Percentiles rank a stretch among this genome's conserved stretches.
Conservation (phyloP, 352 stramenopile species). For the Phytopythium delawarense region DNA sequence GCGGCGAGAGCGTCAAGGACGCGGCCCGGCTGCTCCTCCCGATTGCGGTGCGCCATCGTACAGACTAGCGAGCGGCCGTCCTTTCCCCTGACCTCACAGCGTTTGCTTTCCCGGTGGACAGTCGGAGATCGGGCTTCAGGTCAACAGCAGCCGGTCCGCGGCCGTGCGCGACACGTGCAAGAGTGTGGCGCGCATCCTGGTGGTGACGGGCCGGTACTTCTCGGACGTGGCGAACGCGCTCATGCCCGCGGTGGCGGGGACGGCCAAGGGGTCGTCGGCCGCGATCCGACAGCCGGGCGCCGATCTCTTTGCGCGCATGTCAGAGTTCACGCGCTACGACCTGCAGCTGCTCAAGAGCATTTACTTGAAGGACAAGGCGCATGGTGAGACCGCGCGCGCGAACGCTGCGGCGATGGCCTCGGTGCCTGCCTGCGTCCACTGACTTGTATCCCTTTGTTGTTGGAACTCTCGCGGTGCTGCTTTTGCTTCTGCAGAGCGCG, state of each 20-base stretch:
- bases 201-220: constrained; percentile 39
- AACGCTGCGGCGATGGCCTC: neutral
- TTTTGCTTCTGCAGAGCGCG: constrained; percentile 30
- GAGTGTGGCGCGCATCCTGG: constrained; percentile 42
- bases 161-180: constrained; percentile 49
- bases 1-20: constrained; percentile 20
- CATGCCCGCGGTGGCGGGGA: constrained; percentile 38
- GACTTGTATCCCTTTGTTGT: too few relatives aligned
- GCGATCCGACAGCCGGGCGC: constrained; percentile 50
- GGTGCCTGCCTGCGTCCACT: too few relatives aligned
- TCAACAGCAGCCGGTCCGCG: constrained; percentile 44
- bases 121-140: constrained; percentile 33
- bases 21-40: constrained; percentile 32
- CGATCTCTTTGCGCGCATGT: constrained; percentile 46
- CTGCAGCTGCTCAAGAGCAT: constrained; percentile 41
- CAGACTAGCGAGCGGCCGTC: neutral
- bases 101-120: constrained; percentile 12
- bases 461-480: too few relatives aligned
- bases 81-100: neutral
- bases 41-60: constrained; percentile 33
- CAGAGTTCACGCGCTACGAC: constrained; percentile 59
- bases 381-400: constrained; percentile 23
- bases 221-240: constrained; percentile 53
- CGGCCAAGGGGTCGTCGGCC: constrained; percentile 45
- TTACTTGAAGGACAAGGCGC: constrained; percentile 26